phyloP scores from a whole-genome alignment of 2,329 filamentous ascomycete genomes.

The Beauveria australis region DNA sequence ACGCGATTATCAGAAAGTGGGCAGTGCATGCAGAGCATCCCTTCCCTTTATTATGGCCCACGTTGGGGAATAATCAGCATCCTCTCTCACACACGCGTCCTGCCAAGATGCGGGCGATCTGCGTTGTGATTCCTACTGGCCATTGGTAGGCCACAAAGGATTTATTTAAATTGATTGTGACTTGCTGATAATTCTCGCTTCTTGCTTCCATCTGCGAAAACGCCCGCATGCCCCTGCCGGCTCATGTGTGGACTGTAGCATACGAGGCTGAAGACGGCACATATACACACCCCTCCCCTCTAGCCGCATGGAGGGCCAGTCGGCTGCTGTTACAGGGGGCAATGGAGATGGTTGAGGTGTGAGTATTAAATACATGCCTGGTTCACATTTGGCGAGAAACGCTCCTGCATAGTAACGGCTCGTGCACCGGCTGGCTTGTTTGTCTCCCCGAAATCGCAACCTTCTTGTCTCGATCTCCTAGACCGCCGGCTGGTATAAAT shows the following conservation, averaged over 20 bases:
- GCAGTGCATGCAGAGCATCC: not conserved
- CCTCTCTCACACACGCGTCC: not conserved
- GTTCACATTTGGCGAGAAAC: too few species aligned
- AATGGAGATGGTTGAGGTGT: not conserved
- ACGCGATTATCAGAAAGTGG: not conserved
- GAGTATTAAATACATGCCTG: too few species aligned
- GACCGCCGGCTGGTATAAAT: too few species aligned
- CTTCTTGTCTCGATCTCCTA: too few species aligned
- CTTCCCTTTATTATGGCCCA: not conserved
- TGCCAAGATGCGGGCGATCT: not conserved
- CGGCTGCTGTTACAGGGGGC: not conserved
- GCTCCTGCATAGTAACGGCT: too few species aligned
- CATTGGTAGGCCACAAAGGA: not conserved
- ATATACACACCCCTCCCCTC: not conserved
- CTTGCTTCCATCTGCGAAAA: not conserved
- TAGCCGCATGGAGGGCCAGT: too few species aligned
- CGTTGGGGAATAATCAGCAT: conserved; percentile 6
- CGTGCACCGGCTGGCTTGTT: too few species aligned
- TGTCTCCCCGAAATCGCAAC: too few species aligned
- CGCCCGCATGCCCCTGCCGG: not conserved
- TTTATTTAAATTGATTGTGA: not conserved
- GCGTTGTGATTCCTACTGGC: conserved; percentile 1
- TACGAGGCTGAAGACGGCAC: not conserved
- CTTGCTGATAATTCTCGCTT: not conserved
- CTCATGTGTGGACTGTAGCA: not conserved